Base-by-base conservation (phyloP, 306 rosid genomes). In the Macrotyloma uniflorum region DNA sequence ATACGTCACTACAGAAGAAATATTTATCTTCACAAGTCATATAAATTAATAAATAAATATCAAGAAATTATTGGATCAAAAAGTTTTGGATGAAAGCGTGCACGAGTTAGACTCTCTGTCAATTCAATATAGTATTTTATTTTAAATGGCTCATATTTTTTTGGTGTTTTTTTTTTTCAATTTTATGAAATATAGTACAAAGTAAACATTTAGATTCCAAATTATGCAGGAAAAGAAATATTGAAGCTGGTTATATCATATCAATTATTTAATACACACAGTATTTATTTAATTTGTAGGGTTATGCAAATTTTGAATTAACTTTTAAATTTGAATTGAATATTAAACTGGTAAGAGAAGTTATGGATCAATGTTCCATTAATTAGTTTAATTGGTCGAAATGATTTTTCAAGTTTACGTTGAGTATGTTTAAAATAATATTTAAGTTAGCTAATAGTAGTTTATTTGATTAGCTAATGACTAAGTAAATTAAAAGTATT, bases 41-140 rank as follows among this genome's bases (percentile, higher is more conserved):
- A 2, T 72, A 14, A 54, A 55, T 54, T 49, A 0, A 49, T 11
- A 14, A 59, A 20, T 61, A 28, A 61, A 45, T 19, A 62, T 13
- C 51, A 22, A 49, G 28, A 35, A 22, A 35, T 62, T 26, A 62
- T 19, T 75, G 24, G n/a, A 66, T 13, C 19, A 3, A 42, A 49
- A 32, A 35, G 50, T 14, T 63, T 62, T 35, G n/a, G 35, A 76
- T 16, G 43, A 57, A 64, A 76, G 18, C 72, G 40, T 8, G 54
- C 4, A 10, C 24, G 10, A 69, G 74, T 16, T 30, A 15, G 43
- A 70, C 11, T n/a, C 4, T 5, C 45, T 24, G 45, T 35, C 45
- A 16, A 35, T 33, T 70, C 47, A 70, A 49, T 16, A 14, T n/a
- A 47, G 59, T 51, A 28, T 28, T 59, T 59, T 30, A 23, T 55